Evolutionary conservation across 305 asterid species (phyloP).

Genomic region (Fraxinus angustifolia): DNA sequence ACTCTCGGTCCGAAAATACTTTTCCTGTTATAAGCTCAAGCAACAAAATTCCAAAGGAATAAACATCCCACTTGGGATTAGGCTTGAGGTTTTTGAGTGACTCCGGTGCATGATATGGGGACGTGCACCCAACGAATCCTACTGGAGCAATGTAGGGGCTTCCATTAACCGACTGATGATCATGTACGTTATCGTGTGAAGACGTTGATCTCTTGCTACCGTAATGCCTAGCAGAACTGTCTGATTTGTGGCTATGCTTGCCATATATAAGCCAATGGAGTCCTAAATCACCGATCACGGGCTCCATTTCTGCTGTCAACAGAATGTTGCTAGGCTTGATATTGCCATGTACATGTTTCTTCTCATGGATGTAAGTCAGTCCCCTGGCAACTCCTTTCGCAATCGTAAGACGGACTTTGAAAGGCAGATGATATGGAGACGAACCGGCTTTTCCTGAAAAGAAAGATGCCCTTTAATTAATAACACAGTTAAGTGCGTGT

Average conservation of each 20-base stretch:
- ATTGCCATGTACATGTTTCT: constrained; percentile 89
- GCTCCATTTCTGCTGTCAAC: constrained; percentile 73
- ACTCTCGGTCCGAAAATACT: constrained; percentile 62
- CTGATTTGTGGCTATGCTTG: constrained; percentile 37
- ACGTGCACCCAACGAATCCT: constrained; percentile 56
- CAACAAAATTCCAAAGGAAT: constrained; percentile 75
- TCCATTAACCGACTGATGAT: constrained; percentile 15
- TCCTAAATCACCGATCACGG: constrained; percentile 72
- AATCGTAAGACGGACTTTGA: constrained; percentile 55
- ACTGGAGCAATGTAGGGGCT: constrained; percentile 40
- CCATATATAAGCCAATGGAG: constrained; percentile 61
- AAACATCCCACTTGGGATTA: constrained; percentile 81
- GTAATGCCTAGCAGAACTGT: constrained; percentile 49
- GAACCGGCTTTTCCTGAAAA: constrained; percentile 64
- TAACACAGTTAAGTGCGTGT: background rate
- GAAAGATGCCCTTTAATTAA: background rate
- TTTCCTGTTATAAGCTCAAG: constrained; percentile 79
- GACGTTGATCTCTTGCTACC: constrained; percentile 56
- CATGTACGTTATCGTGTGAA: constrained; percentile 30
- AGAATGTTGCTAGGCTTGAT: constrained; percentile 89
- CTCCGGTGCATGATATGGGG: constrained; percentile 87
- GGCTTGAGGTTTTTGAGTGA: constrained; percentile 68
- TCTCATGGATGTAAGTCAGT: constrained; percentile 71
- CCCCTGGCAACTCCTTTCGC: constrained; percentile 83
- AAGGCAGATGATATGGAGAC: constrained; percentile 63